Conservation (phyloP, 1,284 basidiomycete genomes). For the Grifola frondosa region DNA sequence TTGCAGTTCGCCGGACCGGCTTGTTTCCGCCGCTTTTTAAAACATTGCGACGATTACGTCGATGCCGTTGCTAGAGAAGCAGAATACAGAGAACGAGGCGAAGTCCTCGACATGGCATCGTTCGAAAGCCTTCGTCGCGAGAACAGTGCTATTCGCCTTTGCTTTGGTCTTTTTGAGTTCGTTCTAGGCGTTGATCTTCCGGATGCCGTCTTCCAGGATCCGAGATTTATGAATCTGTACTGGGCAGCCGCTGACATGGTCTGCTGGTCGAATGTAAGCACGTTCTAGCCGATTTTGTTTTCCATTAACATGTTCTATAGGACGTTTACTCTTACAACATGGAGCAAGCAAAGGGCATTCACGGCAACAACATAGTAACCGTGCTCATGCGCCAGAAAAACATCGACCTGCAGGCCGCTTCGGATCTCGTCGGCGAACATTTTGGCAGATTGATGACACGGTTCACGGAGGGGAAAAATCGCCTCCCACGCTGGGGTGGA, state of each 20-base stretch:
- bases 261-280: slow-evolving; percentile 42
- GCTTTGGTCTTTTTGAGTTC: slow-evolving; percentile 41
- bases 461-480: slow-evolving; percentile 29
- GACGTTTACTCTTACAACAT: slow-evolving; percentile 45
- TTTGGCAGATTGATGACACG: slow-evolving; percentile 32
- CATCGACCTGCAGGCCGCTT: slow-evolving; percentile 37
- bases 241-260: slow-evolving; percentile 42
- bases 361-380: slow-evolving; percentile 41
- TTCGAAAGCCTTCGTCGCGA: slow-evolving; percentile 39
- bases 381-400: slow-evolving; percentile 37
- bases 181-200: slow-evolving; percentile 40
- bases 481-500: slow-evolving; percentile 33
- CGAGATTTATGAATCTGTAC: slow-evolving; percentile 34
- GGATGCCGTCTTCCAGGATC: slow-evolving; percentile 37
- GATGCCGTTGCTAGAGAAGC: slow-evolving; percentile 39
- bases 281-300: neutral
- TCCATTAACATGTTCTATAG: slow-evolving; percentile 19
- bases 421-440: slow-evolving; percentile 34
- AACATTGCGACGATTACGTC: slow-evolving; percentile 35
- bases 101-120: slow-evolving; percentile 32
- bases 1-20: slow-evolving; percentile 43
- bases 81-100: slow-evolving; percentile 32
- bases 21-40: slow-evolving; percentile 39
- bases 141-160: slow-evolving; percentile 40
- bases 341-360: slow-evolving; percentile 38